A percentile compares a stretch with the other conserved stretches of the same genome.
phyloP scores from a whole-genome alignment of 495 filamentous ascomycete genomes.

The Paragyromitra xinjiangensis region DNA sequence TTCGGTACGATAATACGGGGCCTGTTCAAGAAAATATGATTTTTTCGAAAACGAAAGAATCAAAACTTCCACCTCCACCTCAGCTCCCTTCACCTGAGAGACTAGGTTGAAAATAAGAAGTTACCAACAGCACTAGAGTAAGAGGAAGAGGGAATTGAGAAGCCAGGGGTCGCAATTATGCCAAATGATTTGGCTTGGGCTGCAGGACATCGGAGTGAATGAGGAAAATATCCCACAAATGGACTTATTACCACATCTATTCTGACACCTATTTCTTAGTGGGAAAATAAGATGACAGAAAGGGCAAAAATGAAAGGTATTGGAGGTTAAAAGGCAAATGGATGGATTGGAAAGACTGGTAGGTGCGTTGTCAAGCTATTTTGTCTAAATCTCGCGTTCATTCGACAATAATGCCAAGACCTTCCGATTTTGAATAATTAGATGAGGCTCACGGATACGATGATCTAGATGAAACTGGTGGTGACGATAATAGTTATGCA shows the following conservation, averaged over 20 bases:
- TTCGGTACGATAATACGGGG: too few relatives aligned
- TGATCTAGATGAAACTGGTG: neutral
- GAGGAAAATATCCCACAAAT: neutral
- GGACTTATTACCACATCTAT: neutral
- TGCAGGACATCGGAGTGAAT: neutral
- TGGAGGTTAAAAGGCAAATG: neutral
- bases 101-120: neutral
- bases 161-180: neutral
- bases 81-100: too few relatives aligned
- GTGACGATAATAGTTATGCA: neutral
- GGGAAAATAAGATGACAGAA: neutral
- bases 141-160: neutral
- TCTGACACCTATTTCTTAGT: neutral
- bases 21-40: too few relatives aligned
- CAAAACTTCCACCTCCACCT: too few relatives aligned
- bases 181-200: neutral
- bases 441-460: neutral
- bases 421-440: neutral
- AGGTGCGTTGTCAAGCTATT: constrained; percentile 2
- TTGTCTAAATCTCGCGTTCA: neutral
- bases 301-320: neutral
- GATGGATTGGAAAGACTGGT: neutral
- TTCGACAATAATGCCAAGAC: neutral
- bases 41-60: too few relatives aligned
- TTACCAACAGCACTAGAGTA: neutral